A percentile compares a stretch with the other conserved stretches of the same genome.
phyloP scores from a whole-genome alignment of 106 monocot species.

The Dactylorhiza incarnata region DNA sequence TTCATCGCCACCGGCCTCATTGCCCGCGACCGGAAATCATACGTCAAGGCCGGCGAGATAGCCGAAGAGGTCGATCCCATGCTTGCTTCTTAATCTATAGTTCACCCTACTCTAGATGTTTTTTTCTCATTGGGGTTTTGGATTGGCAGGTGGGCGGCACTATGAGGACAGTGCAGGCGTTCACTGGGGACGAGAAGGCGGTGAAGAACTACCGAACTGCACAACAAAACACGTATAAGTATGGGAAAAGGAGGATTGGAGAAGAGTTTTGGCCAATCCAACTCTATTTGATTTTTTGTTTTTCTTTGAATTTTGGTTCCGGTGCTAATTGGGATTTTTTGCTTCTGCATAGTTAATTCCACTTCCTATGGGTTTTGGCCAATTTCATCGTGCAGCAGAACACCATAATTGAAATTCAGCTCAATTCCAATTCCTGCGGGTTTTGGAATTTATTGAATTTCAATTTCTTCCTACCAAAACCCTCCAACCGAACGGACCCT shows the following conservation, averaged over 20 bases:
- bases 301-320: too few relatives aligned
- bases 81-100: background rate
- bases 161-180: conserved; percentile 88
- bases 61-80: conserved; percentile 70
- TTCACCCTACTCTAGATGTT: background rate
- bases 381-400: too few relatives aligned
- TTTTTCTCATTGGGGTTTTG: background rate
- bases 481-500: too few relatives aligned
- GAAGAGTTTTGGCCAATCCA: too few relatives aligned
- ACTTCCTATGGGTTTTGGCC: too few relatives aligned
- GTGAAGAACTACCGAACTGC: conserved; percentile 49
- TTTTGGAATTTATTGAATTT: too few relatives aligned
- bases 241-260: conserved; percentile 81
- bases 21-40: conserved; percentile 87
- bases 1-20: conserved; percentile 83
- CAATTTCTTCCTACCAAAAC: too few relatives aligned
- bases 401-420: too few relatives aligned
- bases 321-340: too few relatives aligned
- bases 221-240: conserved; percentile 60
- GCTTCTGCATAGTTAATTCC: too few relatives aligned
- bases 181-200: conserved; percentile 92
- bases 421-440: too few relatives aligned
- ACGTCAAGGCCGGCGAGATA: conserved; percentile 89
- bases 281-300: too few relatives aligned
- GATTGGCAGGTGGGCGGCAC: conserved; percentile 64